Percentiles rank a stretch among this genome's conserved stretches.
phyloP scores from a whole-genome alignment of 768 basidiomycete species.

The Melanogaster broomeanus region DNA sequence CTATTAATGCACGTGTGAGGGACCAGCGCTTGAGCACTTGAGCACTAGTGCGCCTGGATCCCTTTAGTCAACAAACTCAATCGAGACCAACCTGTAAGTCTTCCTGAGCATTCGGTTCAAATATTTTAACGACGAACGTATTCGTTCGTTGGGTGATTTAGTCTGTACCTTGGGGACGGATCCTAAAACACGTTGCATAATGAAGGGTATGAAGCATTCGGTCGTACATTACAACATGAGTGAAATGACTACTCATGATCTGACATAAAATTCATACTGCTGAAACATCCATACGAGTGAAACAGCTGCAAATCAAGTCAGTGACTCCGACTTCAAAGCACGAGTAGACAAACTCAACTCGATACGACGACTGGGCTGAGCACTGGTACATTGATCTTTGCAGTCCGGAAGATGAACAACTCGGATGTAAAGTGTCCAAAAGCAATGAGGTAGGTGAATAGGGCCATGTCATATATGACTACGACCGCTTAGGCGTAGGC shows the following conservation, averaged over 20 bases:
- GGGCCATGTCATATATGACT: constrained; percentile 90
- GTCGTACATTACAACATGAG: not conserved
- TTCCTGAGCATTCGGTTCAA: no score
- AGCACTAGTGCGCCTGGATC: no score
- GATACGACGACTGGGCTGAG: constrained; percentile 82
- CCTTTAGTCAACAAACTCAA: no score
- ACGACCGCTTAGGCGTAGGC: constrained; percentile 9
- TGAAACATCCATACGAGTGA: constrained; percentile 85
- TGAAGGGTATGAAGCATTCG: not conserved
- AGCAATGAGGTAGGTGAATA: constrained; percentile 88
- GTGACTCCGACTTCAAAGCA: not conserved
- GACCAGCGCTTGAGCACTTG: no score
- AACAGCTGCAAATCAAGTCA: constrained; percentile 43
- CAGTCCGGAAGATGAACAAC: constrained; percentile 77
- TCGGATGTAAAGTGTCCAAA: constrained; percentile 90
- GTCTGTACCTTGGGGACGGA: not conserved
- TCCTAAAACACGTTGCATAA: no score
- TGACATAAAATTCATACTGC: constrained; percentile 82
- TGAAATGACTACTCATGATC: constrained; percentile 21
- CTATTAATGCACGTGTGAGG: no score
- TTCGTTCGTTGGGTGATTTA: no score
- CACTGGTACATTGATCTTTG: constrained; percentile 58
- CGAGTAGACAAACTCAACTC: constrained; percentile 54
- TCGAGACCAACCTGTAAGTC: no score
- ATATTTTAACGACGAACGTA: no score